Base-by-base conservation (phyloP, 164 flowering plant species). In the Tetracentron sinense region DNA sequence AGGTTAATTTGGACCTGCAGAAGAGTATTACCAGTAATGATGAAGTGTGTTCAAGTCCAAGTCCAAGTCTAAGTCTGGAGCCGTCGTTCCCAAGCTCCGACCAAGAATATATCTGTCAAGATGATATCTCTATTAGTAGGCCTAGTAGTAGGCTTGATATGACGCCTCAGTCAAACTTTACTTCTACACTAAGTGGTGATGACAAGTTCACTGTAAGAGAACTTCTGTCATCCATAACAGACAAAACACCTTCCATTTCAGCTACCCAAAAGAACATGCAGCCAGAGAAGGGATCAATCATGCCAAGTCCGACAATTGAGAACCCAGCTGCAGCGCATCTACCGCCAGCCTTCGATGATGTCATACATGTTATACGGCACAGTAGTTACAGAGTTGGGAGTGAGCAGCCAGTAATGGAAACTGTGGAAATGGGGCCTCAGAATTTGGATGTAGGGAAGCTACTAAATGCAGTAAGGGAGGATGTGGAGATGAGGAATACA, bases 341-440 rank as follows among this genome's bases (percentile, higher is more conserved):
- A 29, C 70, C 75, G 35, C 81, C 94, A 19, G 91, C 82, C 29
- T 81, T 86, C 66, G 90, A 89, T 72, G 93, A 90, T 64, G 86
- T 94, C 61, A 85, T 89, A 64, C 96, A 93, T 74, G 96, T 92
- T 38, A 90, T 85, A 44, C 68, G 89, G 58, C 96, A 90, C 68
- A 85, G 97, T 72, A 94, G 92, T 70, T 89, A 78, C 73, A 87
- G 89, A 22, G 86, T 88, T 21, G 93, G 90, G 49, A 80, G 71
- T 64, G 98, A 94, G 64, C 89, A 78, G 68, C 85, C 84, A 20
- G 73, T 79, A 46, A 70, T 76, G 64, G 94, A 83, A 77, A 73
- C 83, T 6, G 73, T 79, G 46, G 91, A 91, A 54, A 75, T 79
- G 80, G 89, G 86, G 25, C 80, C 76, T 49, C 86, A 75, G 61